Conservation (phyloP, 2,329 filamentous ascomycete species). For the Aspergillus texensis region DNA sequence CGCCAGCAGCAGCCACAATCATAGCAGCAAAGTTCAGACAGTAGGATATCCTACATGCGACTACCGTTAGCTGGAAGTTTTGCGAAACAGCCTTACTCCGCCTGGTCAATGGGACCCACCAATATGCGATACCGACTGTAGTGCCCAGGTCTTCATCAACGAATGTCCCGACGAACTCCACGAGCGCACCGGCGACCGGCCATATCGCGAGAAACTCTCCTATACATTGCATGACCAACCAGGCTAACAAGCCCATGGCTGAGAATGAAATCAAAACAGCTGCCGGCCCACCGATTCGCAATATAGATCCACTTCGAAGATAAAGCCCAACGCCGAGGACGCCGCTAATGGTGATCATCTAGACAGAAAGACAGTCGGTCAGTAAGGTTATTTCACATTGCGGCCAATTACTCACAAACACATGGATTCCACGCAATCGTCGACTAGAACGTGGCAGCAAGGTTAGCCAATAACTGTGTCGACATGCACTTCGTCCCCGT, state of each 20-base stretch:
- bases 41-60: constrained; percentile 29
- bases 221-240: constrained; percentile 44
- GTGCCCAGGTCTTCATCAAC: constrained; percentile 41
- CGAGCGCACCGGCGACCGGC: constrained; percentile 41
- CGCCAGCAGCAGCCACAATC: constrained; percentile 28
- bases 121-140: constrained; percentile 39
- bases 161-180: constrained; percentile 39
- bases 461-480: constrained; percentile 7
- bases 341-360: constrained; percentile 42
- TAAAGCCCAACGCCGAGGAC: constrained; percentile 40
- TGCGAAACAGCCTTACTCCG: background rate
- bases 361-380: background rate
- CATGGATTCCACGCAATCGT: constrained; percentile 26
- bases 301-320: constrained; percentile 34
- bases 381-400: background rate
- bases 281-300: constrained; percentile 36
- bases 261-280: constrained; percentile 37
- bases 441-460: constrained; percentile 12
- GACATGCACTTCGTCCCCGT: background rate
- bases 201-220: constrained; percentile 41
- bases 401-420: constrained; percentile 26
- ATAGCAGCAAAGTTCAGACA: constrained; percentile 32
- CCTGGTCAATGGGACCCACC: constrained; percentile 21
- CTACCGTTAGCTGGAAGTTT: background rate
- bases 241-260: constrained; percentile 35